A percentile compares a stretch with the other conserved stretches of the same genome.
phyloP scores from a whole-genome alignment of 257 asterid genomes.

The Haberlea rhodopensis region DNA sequence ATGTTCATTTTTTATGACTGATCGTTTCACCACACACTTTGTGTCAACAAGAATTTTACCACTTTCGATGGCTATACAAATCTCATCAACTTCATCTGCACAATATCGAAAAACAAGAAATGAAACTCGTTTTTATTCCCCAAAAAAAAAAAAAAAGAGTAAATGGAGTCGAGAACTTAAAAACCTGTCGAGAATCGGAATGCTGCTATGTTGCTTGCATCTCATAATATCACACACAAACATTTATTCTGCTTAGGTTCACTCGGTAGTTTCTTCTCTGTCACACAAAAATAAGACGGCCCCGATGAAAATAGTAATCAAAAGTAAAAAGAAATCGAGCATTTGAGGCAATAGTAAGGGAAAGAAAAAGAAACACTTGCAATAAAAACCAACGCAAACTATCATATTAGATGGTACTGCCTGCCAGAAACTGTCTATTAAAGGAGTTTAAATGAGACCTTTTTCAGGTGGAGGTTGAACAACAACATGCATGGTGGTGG shows the following conservation, averaged over 20 bases:
- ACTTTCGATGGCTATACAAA: not conserved
- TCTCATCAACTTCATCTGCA: not conserved
- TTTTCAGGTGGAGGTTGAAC: slow-evolving; percentile 71
- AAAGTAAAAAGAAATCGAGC: not conserved
- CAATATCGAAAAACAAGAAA: not conserved
- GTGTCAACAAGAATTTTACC: not conserved
- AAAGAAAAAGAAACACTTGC: not conserved
- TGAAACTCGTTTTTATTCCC: not conserved
- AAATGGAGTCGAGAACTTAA: not conserved
- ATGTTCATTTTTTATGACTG: not conserved
- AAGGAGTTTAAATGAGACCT: slow-evolving; percentile 39
- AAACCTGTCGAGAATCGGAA: not conserved
- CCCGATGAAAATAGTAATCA: not conserved
- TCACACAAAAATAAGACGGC: not conserved
- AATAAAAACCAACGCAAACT: not conserved
- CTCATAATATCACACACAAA: not conserved
- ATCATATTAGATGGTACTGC: not conserved
- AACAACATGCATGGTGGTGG: slow-evolving; percentile 85
- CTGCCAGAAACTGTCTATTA: not conserved
- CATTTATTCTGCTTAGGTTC: not conserved
- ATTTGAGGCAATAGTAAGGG: not conserved
- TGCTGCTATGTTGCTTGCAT: not conserved
- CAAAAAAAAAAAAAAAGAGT: not conserved
- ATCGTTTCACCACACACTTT: not conserved
- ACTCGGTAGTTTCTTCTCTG: not conserved